Conservation (phyloP, 2,329 filamentous ascomycete genomes). For the Colletotrichum theobromicola region DNA sequence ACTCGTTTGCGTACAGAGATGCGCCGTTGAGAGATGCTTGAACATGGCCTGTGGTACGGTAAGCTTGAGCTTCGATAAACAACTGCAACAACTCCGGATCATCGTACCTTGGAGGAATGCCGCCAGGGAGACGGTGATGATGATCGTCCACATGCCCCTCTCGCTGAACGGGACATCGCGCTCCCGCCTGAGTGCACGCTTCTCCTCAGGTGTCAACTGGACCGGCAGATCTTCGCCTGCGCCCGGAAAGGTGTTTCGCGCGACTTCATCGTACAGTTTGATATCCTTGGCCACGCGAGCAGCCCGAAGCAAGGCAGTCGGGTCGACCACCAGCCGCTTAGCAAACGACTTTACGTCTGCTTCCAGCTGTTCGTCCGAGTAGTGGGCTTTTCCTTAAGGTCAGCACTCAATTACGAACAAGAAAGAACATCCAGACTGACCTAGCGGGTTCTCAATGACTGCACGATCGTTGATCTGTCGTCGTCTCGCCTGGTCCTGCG, state of each 20-base stretch:
- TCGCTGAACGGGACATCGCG: slow-evolving; percentile 44
- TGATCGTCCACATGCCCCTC: slow-evolving; percentile 42
- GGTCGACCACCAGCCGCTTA: slow-evolving; percentile 33
- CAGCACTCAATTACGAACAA: not conserved
- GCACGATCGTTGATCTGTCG: slow-evolving; percentile 36
- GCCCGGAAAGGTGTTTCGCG: slow-evolving; percentile 28
- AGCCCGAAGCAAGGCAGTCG: slow-evolving; percentile 37
- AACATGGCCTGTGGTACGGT: slow-evolving; percentile 34
- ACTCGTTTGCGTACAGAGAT: slow-evolving; percentile 30
- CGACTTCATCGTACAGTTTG: slow-evolving; percentile 41
- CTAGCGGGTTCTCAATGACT: slow-evolving; percentile 42
- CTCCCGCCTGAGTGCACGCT: slow-evolving; percentile 39
- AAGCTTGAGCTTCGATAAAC: not conserved
- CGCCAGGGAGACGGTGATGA: slow-evolving; percentile 47
- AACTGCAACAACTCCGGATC: too few species aligned
- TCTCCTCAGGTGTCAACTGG: slow-evolving; percentile 37
- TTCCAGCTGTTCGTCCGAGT: slow-evolving; percentile 41
- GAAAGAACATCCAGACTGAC: slow-evolving; percentile 11
- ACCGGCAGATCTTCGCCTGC: slow-evolving; percentile 33
- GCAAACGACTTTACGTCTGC: slow-evolving; percentile 38
- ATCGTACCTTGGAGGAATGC: slow-evolving; percentile 43
- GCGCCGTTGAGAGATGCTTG: slow-evolving; percentile 50
- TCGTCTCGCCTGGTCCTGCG: slow-evolving; percentile 30
- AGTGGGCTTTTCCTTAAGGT: slow-evolving; percentile 31
- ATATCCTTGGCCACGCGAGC: slow-evolving; percentile 47